A percentile compares a stretch with the other conserved stretches of the same genome.
phyloP scores from a whole-genome alignment of 2,329 filamentous ascomycete species.

The Fusarium longipes region DNA sequence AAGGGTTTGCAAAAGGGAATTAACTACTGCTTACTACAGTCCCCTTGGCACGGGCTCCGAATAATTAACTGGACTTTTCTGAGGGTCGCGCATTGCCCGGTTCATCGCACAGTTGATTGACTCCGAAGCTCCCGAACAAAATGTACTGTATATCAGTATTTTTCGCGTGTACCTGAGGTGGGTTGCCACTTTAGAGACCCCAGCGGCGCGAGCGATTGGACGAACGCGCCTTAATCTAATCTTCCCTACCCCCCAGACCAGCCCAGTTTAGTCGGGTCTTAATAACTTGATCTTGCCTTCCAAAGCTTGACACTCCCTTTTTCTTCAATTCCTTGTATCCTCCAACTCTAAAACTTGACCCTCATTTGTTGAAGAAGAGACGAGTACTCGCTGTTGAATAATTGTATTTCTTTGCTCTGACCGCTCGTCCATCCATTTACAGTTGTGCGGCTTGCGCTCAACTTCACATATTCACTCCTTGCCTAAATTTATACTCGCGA shows the following conservation, averaged over 20 bases:
- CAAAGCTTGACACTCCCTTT: slow-evolving; percentile 36
- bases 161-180: slow-evolving; percentile 30
- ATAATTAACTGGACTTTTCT: slow-evolving; percentile 12
- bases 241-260: slow-evolving; percentile 26
- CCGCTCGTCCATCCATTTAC: neutral
- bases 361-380: slow-evolving; percentile 31
- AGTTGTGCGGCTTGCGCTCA: slow-evolving; percentile 13
- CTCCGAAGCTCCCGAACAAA: slow-evolving; percentile 35
- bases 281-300: slow-evolving; percentile 37
- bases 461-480: slow-evolving; percentile 18
- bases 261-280: slow-evolving; percentile 23
- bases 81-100: neutral
- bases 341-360: slow-evolving; percentile 25
- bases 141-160: slow-evolving; percentile 23
- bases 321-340: slow-evolving; percentile 30
- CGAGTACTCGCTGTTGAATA: slow-evolving; percentile 4
- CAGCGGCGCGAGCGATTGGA: slow-evolving; percentile 36
- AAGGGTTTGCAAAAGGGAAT: slow-evolving; percentile 4
- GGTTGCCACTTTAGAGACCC: slow-evolving; percentile 32
- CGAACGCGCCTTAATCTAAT: slow-evolving; percentile 40
- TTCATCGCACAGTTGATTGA: slow-evolving; percentile 23
- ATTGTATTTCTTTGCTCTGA: slow-evolving; percentile 25
- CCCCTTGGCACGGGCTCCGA: neutral
- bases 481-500: slow-evolving; percentile 13
- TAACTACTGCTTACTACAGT: slow-evolving; percentile 16